Evolutionary conservation across 306 rosid genomes (phyloP), one percentile per base, ranked within the genome.

Genomic region (Dryas drummondii): DNA sequence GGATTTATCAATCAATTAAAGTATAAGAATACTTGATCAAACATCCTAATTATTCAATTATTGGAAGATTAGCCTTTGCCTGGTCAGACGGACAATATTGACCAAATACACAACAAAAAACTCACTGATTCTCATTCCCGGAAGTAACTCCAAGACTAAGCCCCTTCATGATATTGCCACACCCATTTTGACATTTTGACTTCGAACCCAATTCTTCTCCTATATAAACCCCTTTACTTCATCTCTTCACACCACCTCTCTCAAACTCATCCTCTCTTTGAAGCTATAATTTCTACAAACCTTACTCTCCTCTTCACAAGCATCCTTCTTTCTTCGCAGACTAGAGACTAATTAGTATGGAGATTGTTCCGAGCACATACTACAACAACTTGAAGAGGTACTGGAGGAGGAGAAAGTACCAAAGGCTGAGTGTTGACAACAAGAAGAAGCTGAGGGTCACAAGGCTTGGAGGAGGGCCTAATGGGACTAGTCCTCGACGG

Each of bases 371-470:
- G 3, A 17, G 49, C 19, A 16, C 79, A 17, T 69, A 61, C 59
- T 45, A 70, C 6, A 74, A 78, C 16, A 68, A 61, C 75, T n/a
- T 80, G 82, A 83, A 69, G 79, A 83, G 82, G 82, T 68, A 52
- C 53, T 81, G 83, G 83, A 80, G 82, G 50, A 83, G 85, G 44
- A 86, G 74, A 68, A 75, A 72, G 65, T 83, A 83, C 63, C 82
- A 72, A 46, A 83, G 75, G 70, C 65, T 86, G 56, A 52, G 61
- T 9, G 78, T 60, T 1, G 62, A n/a, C n/a, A n/a, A 54, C 22
- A 84, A 40, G 53, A 82, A 66, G 76, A 85, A 83, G 79, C 49
- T 73, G 58, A 64, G 27, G 60, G 22, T 80, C 19, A 50, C 63
- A 0, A 76, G 73, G 63, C 74, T 81, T 4, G 75, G 76, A 4